Base-by-base conservation (phyloP, 2,329 filamentous ascomycete genomes). In the Fusarium sp. region DNA sequence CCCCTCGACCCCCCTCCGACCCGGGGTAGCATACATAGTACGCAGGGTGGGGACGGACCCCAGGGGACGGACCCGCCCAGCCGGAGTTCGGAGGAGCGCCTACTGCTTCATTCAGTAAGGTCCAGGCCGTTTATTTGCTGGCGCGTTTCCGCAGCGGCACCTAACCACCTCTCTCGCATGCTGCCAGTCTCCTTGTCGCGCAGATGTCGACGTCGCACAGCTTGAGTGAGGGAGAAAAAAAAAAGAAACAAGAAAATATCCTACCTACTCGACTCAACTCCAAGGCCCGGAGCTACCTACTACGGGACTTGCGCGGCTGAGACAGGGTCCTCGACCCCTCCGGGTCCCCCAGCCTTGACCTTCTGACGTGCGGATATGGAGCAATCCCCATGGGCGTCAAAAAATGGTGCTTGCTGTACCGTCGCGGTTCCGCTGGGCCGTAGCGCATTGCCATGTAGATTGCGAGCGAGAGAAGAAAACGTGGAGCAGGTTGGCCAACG, bases 341-440 rank as follows among this genome's bases (percentile, higher is more conserved):
- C 64, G 59, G 61, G 62, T 73, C 44, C 51, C 56, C 62, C 63
- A 74, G 68, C 66, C 56, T 66, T 61, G 55, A 17, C 16, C 53
- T 59, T 49, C 38, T 56, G 38, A 44, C 35, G 36, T 64, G 40
- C 59, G 33, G 58, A 49, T 55, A 70, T 60, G 67, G 70, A 73
- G 59, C 61, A 56, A 59, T 70, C 57, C 27, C 49, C 40, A 62
- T 66, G 49, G 38, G 38, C 38, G 40, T 63, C 49, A 44, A 64
- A 51, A 57, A 71, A 62, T n/a, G 46, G 46, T 51, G 46, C 46
- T 51, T 51, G 22, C 42, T 61, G 69, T 66, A 65, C 65, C 35
- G 59, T 70, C 64, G 71, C 72, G 70, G 71, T 67, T 78, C 76
- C 76, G 76, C 71, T 78, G 69, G 74, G 53, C 76, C 76, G 74